A percentile compares a stretch with the other conserved stretches of the same genome.
Conservation (phyloP, 1,284 basidiomycete species). For the Leccinum colubrinum region DNA sequence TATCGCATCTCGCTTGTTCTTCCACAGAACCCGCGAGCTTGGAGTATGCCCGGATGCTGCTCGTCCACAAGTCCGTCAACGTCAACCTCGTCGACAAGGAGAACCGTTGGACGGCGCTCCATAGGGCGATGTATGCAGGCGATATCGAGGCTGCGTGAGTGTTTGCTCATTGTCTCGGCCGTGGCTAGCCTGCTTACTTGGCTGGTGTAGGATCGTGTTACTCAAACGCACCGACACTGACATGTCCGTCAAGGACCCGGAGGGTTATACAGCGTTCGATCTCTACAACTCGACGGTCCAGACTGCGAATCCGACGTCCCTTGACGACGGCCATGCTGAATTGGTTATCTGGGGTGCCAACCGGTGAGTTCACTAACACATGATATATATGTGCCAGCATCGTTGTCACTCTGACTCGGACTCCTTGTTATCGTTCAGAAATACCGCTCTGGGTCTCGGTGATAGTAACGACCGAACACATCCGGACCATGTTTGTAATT, state of each 20-base stretch:
- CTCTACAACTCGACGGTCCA: conserved; percentile 90
- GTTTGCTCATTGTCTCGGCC: conserved; percentile 24
- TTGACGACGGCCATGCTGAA: conserved; percentile 46
- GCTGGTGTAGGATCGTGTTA: conserved; percentile 59
- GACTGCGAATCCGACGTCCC: conserved; percentile 60
- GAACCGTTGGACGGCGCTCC: conserved; percentile 90
- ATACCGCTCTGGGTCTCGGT: conserved; percentile 82
- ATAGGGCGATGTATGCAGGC: conserved; percentile 87
- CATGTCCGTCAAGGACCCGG: conserved; percentile 74
- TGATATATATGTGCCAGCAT: neutral
- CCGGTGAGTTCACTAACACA: conserved; percentile 41
- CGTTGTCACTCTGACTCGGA: neutral
- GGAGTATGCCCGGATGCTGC: conserved; percentile 81
- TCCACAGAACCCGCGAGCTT: conserved; percentile 58
- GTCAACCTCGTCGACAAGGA: conserved; percentile 85
- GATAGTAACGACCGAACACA: conserved; percentile 78
- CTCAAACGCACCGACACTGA: conserved; percentile 79
- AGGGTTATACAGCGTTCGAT: conserved; percentile 93
- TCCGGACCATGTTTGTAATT: conserved; percentile 76
- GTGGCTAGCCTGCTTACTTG: conserved; percentile 5
- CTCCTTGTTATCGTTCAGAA: conserved; percentile 40
- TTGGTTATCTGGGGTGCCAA: conserved; percentile 94
- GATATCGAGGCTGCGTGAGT: conserved; percentile 76
- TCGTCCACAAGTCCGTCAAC: conserved; percentile 76
- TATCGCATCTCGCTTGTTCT: conserved; percentile 81